Evolutionary conservation across 1,139 yeast species (phyloP).

Genomic region (Saccharomycopsis phalli): DNA sequence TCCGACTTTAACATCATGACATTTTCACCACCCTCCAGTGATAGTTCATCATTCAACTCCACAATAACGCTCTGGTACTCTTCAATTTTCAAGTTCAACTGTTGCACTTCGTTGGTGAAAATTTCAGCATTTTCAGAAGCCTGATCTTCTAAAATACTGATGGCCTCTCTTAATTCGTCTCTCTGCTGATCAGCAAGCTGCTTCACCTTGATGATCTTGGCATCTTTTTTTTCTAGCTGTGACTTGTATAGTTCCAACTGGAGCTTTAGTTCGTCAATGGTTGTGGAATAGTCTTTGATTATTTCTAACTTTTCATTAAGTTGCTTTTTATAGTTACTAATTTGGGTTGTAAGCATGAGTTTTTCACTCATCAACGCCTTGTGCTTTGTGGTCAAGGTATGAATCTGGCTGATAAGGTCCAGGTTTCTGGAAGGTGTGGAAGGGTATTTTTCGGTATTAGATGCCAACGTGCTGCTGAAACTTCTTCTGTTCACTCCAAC

Average conservation of each 20-base stretch:
- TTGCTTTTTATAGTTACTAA: conserved; percentile 22
- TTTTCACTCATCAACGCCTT: conserved; percentile 13
- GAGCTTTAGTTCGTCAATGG: conserved; percentile 40
- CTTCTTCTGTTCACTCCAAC: conserved; percentile 3
- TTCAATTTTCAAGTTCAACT: conserved; percentile 21
- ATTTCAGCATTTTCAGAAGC: conserved; percentile 30
- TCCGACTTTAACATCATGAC: neutral
- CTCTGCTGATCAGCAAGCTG: conserved; percentile 38
- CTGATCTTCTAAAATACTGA: conserved; percentile 41
- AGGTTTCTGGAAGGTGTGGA: conserved; percentile 10
- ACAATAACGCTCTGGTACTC: conserved; percentile 19
- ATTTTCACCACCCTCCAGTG: neutral
- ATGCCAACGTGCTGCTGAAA: neutral
- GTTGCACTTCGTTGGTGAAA: conserved; percentile 25
- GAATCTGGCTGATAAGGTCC: conserved; percentile 5
- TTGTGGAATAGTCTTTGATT: conserved; percentile 37
- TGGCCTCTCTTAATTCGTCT: conserved; percentile 48
- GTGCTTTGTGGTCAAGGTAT: conserved; percentile 9
- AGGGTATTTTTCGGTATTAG: neutral
- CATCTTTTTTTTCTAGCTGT: conserved; percentile 37
- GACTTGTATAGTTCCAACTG: conserved; percentile 38
- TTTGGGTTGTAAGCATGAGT: conserved; percentile 13
- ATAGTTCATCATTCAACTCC: conserved; percentile 13
- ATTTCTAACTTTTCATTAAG: conserved; percentile 32
- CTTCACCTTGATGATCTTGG: conserved; percentile 16